Base-by-base conservation (phyloP, 1,284 basidiomycete genomes). In the Trametes pubescens region DNA sequence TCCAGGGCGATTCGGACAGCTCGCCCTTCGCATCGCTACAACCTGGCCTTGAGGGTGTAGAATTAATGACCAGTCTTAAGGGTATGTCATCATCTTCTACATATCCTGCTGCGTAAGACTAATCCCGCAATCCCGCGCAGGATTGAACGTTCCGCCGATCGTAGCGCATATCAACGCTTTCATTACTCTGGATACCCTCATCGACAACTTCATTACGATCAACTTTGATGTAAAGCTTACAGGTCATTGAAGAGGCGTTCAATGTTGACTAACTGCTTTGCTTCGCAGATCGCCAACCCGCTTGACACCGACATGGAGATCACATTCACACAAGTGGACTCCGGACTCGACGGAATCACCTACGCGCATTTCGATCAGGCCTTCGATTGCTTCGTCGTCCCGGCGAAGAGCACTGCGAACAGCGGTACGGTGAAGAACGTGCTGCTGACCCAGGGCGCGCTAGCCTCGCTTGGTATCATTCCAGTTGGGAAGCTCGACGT, bases 21-120 rank as follows among this genome's bases (percentile, higher is more conserved):
- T 85, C 88, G 11, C 89, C 90, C 1, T 91, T 90, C 73, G 80
- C 73, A 7, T 90, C 89, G 2, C 75, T 94, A 46, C 75, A 80
- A 53, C 81, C 82, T 5, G 90, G 85, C 1, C 78, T 93, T 9
- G 79, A 85, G 24, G 83, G 84, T 38, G 76, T 92, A 34, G 77
- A 77, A n/a, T 75, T 92, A 40, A 70, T 76, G 8, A 83, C 86
- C 2, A 78, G 78, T 51, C 74, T 92, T 8, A 61, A 59, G 46
- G 67, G 67, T 67, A 8, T 13, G 66, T 55, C 8, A 16, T 13
- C 29, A 9, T 24, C 21, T 11, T 21, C 10, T 29, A 8, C 9
- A 10, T 2, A 1, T 11, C 6, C 0, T 16, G 6, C 6, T 7
- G 2, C 10, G 26, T 14, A 4, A 21, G 18, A 8, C 38, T 44